Percentiles rank a stretch among this genome's conserved stretches.
Evolutionary conservation across 352 stramenopile genomes (phyloP).

Genomic region (Phytophthora hibernalis): DNA sequence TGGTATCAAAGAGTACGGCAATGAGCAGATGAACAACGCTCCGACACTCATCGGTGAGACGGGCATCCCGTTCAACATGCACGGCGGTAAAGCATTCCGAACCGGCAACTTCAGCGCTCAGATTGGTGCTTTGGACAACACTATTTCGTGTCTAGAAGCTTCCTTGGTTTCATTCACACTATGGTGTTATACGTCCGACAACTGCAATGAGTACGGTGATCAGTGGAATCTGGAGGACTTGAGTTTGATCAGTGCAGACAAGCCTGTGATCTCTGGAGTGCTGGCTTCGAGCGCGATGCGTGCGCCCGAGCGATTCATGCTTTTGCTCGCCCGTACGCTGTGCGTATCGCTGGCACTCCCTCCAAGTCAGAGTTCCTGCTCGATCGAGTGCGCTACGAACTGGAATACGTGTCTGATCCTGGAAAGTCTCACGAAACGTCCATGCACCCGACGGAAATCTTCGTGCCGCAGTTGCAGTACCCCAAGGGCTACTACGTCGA

Average conservation of each 20-base stretch:
- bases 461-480: conserved; percentile 82
- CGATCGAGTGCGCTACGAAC: conserved; percentile 56
- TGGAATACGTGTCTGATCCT: conserved; percentile 54
- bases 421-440: conserved; percentile 43
- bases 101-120: conserved; percentile 57
- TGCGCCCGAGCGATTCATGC: conserved; percentile 58
- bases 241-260: conserved; percentile 73
- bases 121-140: conserved; percentile 69
- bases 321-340: conserved; percentile 74
- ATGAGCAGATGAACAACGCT: conserved; percentile 55
- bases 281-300: conserved; percentile 38
- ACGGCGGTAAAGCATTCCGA: conserved; percentile 48
- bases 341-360: conserved; percentile 71
- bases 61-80: conserved; percentile 77
- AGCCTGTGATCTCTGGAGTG: conserved; percentile 31
- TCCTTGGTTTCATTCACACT: conserved; percentile 86
- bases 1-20: conserved; percentile 62
- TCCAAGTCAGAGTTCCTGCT: conserved; percentile 68
- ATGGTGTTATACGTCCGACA: conserved; percentile 90
- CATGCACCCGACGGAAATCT: conserved; percentile 59
- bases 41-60: conserved; percentile 76
- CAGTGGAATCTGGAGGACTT: conserved; percentile 90
- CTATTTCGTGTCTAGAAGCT: conserved; percentile 66
- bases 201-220: conserved; percentile 81
- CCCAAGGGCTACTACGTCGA: conserved; percentile 60